Base-by-base conservation (phyloP, 371 early-diverging fungal species). In the Mucor ambiguus region DNA sequence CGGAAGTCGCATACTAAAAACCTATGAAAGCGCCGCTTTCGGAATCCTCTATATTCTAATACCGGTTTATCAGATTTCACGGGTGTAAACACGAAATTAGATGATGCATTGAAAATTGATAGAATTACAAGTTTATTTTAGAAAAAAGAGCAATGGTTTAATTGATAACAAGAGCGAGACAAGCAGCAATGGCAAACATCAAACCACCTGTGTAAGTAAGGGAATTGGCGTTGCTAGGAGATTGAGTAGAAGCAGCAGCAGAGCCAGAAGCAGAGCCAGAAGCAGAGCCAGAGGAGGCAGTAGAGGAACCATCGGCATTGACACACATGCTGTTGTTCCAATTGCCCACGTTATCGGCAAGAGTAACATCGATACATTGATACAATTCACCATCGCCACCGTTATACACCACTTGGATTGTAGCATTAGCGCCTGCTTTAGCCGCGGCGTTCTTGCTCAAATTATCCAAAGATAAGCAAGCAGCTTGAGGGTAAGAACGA, bases 331-430 rank as follows among this genome's bases (percentile, higher is more conserved):
- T 73, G 12, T 67, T 54, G 58, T 87, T 74, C 48, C 81, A 87
- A 38, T 43, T 59, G n/a, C 80, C 18, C 5, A 82, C 72, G 18
- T 62, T 69, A 8, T 72, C 68, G 18, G 70, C 70, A 48, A 87
- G 72, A 10, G 76, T 72, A 26, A 88, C 86, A 77, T 88, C 87
- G 0, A 81, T 63, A 67, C 88, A 89, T 77, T 87, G 87, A 67
- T 88, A 87, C 22, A 89, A 72, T 12, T 64, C 63, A 20, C 79
- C 80, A 68, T 89, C 88, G 28, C 88, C 88, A 24, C 81, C 87
- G 52, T 86, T 80, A 62, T 77, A 88, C 7, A 79, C 60, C 26
- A 87, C 60, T 67, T 87, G 89, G 43, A 89, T 64, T 30, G 87
- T 87, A 28, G 83, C 88, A 56, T 78, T 80, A 59, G 75, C 66